Evolutionary conservation across 768 basidiomycete species (phyloP).

Genomic region (Xerocomus potaroensis): DNA sequence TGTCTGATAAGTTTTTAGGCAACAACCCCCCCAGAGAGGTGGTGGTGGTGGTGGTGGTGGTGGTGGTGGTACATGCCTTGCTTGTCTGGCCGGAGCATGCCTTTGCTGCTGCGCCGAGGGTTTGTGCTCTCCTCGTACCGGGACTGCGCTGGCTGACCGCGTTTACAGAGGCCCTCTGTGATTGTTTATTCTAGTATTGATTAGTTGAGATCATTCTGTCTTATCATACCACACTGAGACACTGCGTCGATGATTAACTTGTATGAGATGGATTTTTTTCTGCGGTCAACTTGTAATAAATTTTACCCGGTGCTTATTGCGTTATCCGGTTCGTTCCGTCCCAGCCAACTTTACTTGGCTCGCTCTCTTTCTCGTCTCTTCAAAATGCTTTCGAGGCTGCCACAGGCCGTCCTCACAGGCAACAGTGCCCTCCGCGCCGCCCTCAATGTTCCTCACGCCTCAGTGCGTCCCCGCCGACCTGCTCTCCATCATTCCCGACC

Average conservation of each 20-base stretch:
- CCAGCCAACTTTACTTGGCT: conserved; percentile 29
- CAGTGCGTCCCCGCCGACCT: conserved; percentile 39
- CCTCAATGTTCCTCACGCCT: conserved; percentile 45
- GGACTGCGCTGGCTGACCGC: conserved; percentile 23
- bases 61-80: conserved; percentile 36
- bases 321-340: conserved; percentile 50
- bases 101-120: conserved; percentile 53
- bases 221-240: conserved; percentile 16
- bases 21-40: conserved; percentile 37
- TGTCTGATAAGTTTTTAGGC: conserved; percentile 28
- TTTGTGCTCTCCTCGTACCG: conserved; percentile 26
- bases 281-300: no score
- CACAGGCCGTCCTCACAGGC: conserved; percentile 65
- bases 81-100: conserved; percentile 45
- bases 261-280: no score
- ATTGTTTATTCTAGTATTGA: conserved; percentile 52
- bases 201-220: conserved; percentile 7
- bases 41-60: conserved; percentile 29
- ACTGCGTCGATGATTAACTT: conserved; percentile 9
- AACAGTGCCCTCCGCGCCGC: conserved; percentile 44
- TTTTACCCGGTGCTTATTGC: no score
- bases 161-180: conserved; percentile 59
- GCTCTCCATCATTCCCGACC: conserved; percentile 9
- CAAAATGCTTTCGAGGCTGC: conserved; percentile 84
- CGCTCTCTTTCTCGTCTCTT: conserved; percentile 42